Base-by-base conservation (phyloP, 495 filamentous ascomycete species). In the Lepidopterella palustris region DNA sequence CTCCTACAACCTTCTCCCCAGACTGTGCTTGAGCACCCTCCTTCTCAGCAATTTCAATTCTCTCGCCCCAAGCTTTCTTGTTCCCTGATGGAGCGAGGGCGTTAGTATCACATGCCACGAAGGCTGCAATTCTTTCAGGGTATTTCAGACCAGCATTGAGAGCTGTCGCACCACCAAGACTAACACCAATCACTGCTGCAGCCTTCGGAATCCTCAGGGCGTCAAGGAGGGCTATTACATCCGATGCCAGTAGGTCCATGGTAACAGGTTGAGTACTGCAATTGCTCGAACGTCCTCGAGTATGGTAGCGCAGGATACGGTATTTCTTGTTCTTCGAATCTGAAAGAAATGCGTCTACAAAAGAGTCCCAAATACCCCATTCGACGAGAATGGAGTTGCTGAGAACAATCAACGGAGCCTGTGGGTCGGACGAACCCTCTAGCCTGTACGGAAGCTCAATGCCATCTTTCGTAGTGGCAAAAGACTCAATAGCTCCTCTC, bases 71-170 rank as follows among this genome's bases (percentile, higher is more conserved):
- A 1, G 86, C 86, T 48, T 80, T 80, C 5, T 80, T 80, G 73
- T 92, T 92, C 20, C 84, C 83, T 29, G 83, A 75, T 45, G 84
- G 84, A 0, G 80, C 79, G 6, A 81, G 77, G 5, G 80, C 80
- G 70, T 87, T 90, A 65, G 88, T 91, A 71, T 92, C 89, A 73
- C 88, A 92, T 9, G 85, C 78, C 32, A 92, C 75, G 72, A 91
- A 87, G 5, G 74, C 74, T 15, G 58, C 74, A 4, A 91, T 66
- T 32, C 79, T 74, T 0, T 72, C 60, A 0, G 87, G 87, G 64
- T 89, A 80, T 24, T 78, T 80, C 23, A 91, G 78, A 1, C 86
- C 83, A 52, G 84, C 82, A 62, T 86, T 85, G 45, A 93, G 77
- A 0, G 83, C 77, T 3, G 88, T 91, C 11, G 85, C 85, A 45